Evolutionary conservation across 805 yeast species (phyloP).

Genomic region (Yarrowia sp.): DNA sequence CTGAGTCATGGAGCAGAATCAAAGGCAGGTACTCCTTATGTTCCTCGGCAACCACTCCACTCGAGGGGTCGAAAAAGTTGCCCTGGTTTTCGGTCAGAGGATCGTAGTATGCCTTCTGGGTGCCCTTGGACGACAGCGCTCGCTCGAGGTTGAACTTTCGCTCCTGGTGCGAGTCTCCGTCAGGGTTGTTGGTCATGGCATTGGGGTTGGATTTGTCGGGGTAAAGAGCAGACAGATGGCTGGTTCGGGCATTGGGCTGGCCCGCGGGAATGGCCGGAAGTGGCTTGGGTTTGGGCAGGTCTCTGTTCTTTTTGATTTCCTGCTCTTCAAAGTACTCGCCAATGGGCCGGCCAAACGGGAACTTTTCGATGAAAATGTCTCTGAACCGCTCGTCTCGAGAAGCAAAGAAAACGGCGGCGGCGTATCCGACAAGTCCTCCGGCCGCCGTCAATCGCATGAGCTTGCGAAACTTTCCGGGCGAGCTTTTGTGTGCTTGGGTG

Average conservation of each 20-base stretch:
- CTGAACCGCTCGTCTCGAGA: constrained; percentile 25
- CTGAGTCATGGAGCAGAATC: constrained; percentile 32
- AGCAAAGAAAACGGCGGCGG: constrained; percentile 18
- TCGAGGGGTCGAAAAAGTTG: constrained; percentile 32
- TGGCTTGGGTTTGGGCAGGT: background rate
- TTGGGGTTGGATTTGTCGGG: constrained; percentile 5
- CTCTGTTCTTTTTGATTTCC: constrained; percentile 5
- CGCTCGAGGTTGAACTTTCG: constrained; percentile 1
- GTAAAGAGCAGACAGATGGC: constrained; percentile 13
- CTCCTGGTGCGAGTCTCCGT: constrained; percentile 15
- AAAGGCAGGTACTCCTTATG: constrained; percentile 33
- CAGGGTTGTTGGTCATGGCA: constrained; percentile 6
- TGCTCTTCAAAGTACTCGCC: constrained; percentile 26
- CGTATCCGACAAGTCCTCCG: background rate
- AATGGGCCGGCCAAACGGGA: constrained; percentile 25
- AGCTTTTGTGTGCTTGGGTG: background rate
- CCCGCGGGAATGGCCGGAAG: background rate
- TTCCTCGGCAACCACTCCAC: constrained; percentile 31
- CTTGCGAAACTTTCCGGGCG: constrained; percentile 2
- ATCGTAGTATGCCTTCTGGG: constrained; percentile 1
- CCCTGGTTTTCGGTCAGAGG: constrained; percentile 27
- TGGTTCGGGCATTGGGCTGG: background rate
- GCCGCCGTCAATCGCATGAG: background rate
- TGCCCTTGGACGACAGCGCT: constrained; percentile 3
- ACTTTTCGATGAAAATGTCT: constrained; percentile 24